Percentiles rank a stretch among this genome's conserved stretches.
Conservation (phyloP, 164 flowering plant genomes). For the Sedum album region DNA sequence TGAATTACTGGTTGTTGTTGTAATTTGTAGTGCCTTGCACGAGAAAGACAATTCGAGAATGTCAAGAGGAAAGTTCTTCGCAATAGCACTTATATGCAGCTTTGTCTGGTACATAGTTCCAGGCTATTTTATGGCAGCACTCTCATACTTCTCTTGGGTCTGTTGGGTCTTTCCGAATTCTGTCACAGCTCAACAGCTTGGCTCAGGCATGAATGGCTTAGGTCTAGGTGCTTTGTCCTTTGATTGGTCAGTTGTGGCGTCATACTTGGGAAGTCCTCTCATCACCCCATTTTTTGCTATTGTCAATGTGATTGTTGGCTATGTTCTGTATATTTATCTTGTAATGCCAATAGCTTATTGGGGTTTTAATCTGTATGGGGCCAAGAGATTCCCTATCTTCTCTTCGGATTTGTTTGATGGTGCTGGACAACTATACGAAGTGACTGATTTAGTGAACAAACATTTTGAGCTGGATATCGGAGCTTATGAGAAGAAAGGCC, state of each 20-base stretch:
- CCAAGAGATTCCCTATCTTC: conserved; percentile 12
- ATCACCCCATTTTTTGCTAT: conserved; percentile 15
- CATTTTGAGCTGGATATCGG: conserved; percentile 35
- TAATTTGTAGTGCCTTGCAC: conserved; percentile 24
- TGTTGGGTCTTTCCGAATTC: conserved; percentile 16
- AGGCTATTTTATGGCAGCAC: conserved; percentile 12
- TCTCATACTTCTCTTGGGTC: conserved; percentile 12
- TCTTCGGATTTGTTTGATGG: conserved; percentile 24
- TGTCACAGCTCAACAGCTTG: conserved; percentile 16
- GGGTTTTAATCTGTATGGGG: conserved; percentile 14
- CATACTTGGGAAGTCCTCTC: conserved; percentile 14
- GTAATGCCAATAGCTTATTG: conserved; percentile 12
- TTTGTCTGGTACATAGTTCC: conserved; percentile 12
- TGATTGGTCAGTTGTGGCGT: conserved; percentile 15
- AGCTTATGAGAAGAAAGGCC: conserved; percentile 28
- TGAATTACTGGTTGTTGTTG: background rate
- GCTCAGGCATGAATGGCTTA: conserved; percentile 13
- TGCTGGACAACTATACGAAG: conserved; percentile 27
- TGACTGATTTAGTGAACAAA: conserved; percentile 33
- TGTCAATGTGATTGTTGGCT: conserved; percentile 13
- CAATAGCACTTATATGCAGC: conserved; percentile 14
- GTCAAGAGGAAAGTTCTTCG: conserved; percentile 12
- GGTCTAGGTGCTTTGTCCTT: conserved; percentile 12
- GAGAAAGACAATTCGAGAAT: conserved; percentile 15
- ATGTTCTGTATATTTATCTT: background rate